A percentile compares a stretch with the other conserved stretches of the same genome.
These are phyloP conservation scores for Nakazawaea siamensis DNA, from an alignment of 805 yeast species.

Conservation along the genomic window DNA sequence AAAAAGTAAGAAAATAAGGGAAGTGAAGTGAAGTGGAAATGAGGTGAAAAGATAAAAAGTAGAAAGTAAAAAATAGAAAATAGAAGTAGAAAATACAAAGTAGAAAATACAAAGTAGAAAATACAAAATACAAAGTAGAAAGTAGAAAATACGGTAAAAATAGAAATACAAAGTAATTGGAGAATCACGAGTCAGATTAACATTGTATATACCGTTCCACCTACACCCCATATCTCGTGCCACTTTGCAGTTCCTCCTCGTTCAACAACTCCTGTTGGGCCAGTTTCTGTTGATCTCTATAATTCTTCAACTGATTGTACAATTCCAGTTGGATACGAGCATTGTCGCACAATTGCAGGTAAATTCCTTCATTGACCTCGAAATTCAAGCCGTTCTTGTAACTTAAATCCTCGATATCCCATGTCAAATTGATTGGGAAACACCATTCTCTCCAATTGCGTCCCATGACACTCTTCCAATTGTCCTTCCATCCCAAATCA, in stretches of 20 bases:
- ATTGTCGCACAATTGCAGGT: conserved; percentile 30
- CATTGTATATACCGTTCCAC: no score
- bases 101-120: no score
- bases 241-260: conserved; percentile 1
- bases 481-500: conserved; percentile 57
- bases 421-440: conserved; percentile 37
- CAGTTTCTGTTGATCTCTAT: conserved; percentile 17
- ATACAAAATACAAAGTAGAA: no score
- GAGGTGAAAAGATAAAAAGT: no score
- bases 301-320: conserved; percentile 29
- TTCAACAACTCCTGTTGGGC: conserved; percentile 13
- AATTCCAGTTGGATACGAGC: conserved; percentile 37
- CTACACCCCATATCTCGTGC: conserved; percentile 6
- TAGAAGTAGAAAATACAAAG: no score
- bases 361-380: conserved; percentile 34
- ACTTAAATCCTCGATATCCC: conserved; percentile 19
- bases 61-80: no score
- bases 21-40: no score
- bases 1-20: no score
- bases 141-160: no score
- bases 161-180: no score
- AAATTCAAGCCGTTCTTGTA: conserved; percentile 44
- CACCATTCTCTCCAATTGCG: conserved; percentile 55
- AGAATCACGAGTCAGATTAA: no score
- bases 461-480: conserved; percentile 77